phyloP scores from a whole-genome alignment of 176 grass and related monocot species.

The Cenchrus fungigraminus region DNA sequence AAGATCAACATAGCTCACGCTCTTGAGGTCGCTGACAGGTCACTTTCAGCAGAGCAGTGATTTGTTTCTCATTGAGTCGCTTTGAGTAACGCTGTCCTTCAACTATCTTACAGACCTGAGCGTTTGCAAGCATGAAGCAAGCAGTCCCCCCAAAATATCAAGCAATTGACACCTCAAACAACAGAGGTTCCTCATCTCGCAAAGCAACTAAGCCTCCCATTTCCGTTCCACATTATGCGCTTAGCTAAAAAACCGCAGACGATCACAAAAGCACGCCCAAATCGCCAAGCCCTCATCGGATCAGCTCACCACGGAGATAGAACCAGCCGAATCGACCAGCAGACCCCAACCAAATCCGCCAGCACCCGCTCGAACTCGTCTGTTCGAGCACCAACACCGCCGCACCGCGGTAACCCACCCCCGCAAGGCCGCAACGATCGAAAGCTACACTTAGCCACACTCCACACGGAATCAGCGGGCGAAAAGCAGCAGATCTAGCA shows the following conservation, averaged over 20 bases:
- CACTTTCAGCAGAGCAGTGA: conserved; percentile 85
- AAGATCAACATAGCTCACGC: conserved; percentile 48
- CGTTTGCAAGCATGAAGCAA: not conserved
- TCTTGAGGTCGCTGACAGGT: conserved; percentile 87
- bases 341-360: conserved; percentile 11
- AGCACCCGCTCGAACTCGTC: not conserved
- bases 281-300: not conserved
- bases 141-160: not conserved
- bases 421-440: not conserved
- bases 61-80: conserved; percentile 91
- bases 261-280: not conserved
- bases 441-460: not conserved
- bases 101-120: conserved; percentile 91
- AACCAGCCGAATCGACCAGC: conserved; percentile 24
- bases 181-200: not conserved
- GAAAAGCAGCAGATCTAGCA: conserved; percentile 31
- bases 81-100: conserved; percentile 92
- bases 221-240: not conserved
- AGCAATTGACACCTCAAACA: not conserved
- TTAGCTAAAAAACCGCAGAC: not conserved
- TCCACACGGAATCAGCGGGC: not conserved
- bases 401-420: not conserved
- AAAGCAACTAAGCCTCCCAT: not conserved
- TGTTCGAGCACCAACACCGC: not conserved
- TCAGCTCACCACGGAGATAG: conserved; percentile 25